These are phyloP conservation scores for Trametes elegans DNA, from an alignment of 768 basidiomycete genomes.

Conservation along the genomic window DNA sequence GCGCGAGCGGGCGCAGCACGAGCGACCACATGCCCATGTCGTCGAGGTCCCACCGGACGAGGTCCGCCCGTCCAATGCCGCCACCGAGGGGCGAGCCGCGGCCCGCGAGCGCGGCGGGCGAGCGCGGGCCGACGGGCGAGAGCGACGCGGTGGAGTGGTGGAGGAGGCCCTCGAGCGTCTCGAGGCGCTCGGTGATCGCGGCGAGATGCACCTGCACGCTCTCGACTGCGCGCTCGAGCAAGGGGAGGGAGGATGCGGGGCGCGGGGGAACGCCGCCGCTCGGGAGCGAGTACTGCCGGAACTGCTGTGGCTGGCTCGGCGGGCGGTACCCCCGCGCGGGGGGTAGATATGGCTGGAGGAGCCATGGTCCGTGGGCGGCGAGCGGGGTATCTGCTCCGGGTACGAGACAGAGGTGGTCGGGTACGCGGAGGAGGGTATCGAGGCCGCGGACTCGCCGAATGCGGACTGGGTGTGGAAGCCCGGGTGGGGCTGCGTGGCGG, in stretches of 20 bases:
- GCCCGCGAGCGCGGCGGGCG: slow-evolving; percentile 13
- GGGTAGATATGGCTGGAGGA: slow-evolving; percentile 2
- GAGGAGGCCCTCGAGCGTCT: slow-evolving; percentile 47
- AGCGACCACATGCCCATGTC: slow-evolving; percentile 85
- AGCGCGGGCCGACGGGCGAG: slow-evolving; percentile 23
- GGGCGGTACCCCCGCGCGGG: slow-evolving; percentile 10
- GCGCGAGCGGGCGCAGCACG: slow-evolving; percentile 62
- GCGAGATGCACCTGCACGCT: slow-evolving; percentile 79
- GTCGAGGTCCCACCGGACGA: slow-evolving; percentile 59
- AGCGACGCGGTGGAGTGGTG: slow-evolving; percentile 36
- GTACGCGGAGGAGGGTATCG: slow-evolving; percentile 39
- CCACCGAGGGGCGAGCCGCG: slow-evolving; percentile 20
- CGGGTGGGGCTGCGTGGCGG: slow-evolving; percentile 70
- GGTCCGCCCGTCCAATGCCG: slow-evolving; percentile 6
- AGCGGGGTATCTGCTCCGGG: slow-evolving; percentile 15
- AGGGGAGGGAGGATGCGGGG: slow-evolving; percentile 38
- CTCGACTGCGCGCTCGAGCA: slow-evolving; percentile 76
- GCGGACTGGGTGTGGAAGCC: slow-evolving; percentile 71
- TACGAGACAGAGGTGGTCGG: slow-evolving; percentile 25
- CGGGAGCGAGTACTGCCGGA: slow-evolving; percentile 20
- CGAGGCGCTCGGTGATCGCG: slow-evolving; percentile 70
- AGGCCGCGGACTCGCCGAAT: slow-evolving; percentile 49
- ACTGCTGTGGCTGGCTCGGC: slow-evolving; percentile 17
- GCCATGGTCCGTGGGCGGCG: slow-evolving; percentile 14
- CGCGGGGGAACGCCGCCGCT: slow-evolving; percentile 29